Conservation (phyloP, 2,329 filamentous ascomycete species). For the Neurospora sp. region DNA sequence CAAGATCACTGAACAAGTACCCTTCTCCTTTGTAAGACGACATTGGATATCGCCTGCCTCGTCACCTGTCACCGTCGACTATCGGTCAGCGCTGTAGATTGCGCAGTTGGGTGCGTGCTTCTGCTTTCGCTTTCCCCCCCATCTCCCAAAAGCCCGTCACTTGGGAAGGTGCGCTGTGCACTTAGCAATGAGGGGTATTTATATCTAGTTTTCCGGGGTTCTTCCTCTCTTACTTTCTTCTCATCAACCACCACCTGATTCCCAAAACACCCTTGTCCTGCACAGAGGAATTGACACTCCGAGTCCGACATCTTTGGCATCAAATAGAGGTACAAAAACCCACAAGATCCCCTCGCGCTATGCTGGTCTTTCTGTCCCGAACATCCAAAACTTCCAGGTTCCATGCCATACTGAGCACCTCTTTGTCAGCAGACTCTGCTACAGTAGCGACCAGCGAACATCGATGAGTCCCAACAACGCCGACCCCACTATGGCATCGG, state of each 20-base stretch:
- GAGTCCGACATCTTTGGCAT: not conserved
- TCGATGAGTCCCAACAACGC: not conserved
- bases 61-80: not conserved
- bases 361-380: not conserved
- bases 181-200: too few species aligned
- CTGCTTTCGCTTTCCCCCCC: too few species aligned
- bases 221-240: too few species aligned
- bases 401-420: not conserved
- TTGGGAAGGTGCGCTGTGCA: too few species aligned
- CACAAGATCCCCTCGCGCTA: not conserved
- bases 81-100: not conserved
- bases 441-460: not conserved
- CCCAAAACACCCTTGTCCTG: too few species aligned
- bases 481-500: not conserved
- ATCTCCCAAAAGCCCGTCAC: too few species aligned
- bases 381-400: not conserved
- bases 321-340: not conserved
- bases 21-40: not conserved
- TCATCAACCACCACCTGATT: too few species aligned
- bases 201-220: too few species aligned
- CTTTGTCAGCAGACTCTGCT: not conserved
- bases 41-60: not conserved
- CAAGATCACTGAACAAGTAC: not conserved
- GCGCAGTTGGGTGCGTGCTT: not conserved
- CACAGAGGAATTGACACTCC: too few species aligned